Base-by-base conservation (phyloP, 1,284 basidiomycete species). In the Moesziomyces sp. region DNA sequence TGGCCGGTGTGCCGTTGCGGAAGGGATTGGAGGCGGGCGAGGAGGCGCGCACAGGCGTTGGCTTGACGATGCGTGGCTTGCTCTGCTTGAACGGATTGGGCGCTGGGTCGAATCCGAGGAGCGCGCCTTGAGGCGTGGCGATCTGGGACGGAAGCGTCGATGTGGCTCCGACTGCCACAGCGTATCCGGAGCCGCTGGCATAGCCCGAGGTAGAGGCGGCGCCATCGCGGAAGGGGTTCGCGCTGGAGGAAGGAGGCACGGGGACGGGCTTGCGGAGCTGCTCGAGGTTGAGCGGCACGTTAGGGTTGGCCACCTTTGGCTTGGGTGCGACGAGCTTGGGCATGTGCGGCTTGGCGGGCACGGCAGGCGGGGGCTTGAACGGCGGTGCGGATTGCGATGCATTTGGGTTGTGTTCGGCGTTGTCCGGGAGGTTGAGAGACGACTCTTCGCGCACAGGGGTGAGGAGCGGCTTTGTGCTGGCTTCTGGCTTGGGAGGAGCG, bases 51-150 rank as follows among this genome's bases (percentile, higher is more conserved):
- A 81, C 77, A 8, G 80, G 80, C 1, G 78, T 80, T 1, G 80
- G 80, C 50, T 70, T 70, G 54, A 81, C 78, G 24, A 80, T 61
- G n/a, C 80, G 68, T 1, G 79, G 79, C 52, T 80, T 79, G 60
- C 57, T 73, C 67, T 80, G 77, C 61, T 80, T 81, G 70, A 81
- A 80, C 23, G 78, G 77, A 19, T 80, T 78, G 7, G 77, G 75
- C 14, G 76, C 76, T 3, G 79, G 79, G 34, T 81, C 77, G 52
- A 81, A 81, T 42, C 79, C 79, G 14, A 69, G 64, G 24, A 81
- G 59, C 18, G 68, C 66, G 30, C 46, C 58, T 0, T 61, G 55
- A 5, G 71, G 52, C 13, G 64, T 61, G 35, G 73, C 50, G 55
- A 75, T 66, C 52, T 65, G 58, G 42, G 64, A 56, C 0, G 76